Evolutionary conservation across 495 filamentous ascomycete genomes (phyloP), one percentile per base, ranked within the genome.

Genomic region (Daldinia childiae): DNA sequence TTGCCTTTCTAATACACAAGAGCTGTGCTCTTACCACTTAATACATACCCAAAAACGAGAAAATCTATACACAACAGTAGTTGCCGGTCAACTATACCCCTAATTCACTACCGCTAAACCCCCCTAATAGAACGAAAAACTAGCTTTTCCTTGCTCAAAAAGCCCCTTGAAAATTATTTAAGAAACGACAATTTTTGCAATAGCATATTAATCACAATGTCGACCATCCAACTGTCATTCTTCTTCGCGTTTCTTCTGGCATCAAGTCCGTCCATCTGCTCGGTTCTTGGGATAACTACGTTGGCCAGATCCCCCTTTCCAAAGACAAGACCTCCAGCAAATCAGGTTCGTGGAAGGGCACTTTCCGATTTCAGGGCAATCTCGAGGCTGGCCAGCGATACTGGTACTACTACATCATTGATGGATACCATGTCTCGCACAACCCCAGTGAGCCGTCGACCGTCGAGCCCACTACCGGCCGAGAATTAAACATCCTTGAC

Each of bases 331-430:
- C 82, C 71, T 86, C 90, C 64, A 89, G 86, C 82, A 96, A 93
- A 87, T 86, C 87, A 69, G 94, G 92, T 76, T 88, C 90, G 62
- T 98, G 96, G 92, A 90, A 93, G 75, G 96, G 95, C 78, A 96
- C 93, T 78, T 97, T 99, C 87, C 89, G 92, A 82, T 97, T 99
- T 85, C 93, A 95, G 83, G 90, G 90, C 78, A 91, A 92, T 65
- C 87, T 97, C 60, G 88, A 94, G 84, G 85, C 92, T 62, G 93
- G 94, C 65, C 87, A 90, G 76, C 90, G 95, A 74, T 98, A 98
- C 90, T 99, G 96, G 95, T 99, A 98, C 89, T 99, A 99, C 88
- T 99, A 97, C 86, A 97, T 99, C 91, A 96, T 98, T 83, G 95
- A 99, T 78, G 95, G 95, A 66, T 98, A 98, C 89, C 94, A 98